Percentiles rank a stretch among this genome's conserved stretches.
Evolutionary conservation across 257 asterid genomes (phyloP).

Genomic region (Apocynum venetum): DNA sequence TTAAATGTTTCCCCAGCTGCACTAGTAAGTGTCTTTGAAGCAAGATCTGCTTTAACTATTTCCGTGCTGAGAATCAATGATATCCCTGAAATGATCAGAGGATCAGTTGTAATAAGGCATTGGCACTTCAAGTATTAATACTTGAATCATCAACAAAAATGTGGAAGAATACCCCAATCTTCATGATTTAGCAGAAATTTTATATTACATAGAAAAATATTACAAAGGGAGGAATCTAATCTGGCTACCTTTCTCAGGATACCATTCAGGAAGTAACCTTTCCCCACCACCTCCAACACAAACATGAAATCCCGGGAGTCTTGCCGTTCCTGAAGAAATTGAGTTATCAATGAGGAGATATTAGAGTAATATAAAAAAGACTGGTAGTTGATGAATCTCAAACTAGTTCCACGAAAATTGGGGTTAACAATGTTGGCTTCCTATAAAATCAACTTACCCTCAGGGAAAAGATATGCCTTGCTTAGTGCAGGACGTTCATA

Average conservation of each 20-base stretch:
- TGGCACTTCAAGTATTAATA: not conserved
- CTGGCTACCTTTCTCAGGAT: slow-evolving; percentile 70
- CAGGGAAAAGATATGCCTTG: slow-evolving; percentile 89
- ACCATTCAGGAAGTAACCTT: slow-evolving; percentile 94
- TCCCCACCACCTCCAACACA: slow-evolving; percentile 99
- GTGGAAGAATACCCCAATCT: no score
- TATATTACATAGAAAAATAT: not conserved
- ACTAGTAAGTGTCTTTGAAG: slow-evolving; percentile 66
- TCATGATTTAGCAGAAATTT: not conserved
- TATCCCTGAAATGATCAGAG: slow-evolving; percentile 51
- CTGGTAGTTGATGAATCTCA: not conserved
- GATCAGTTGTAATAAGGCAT: slow-evolving; percentile 20
- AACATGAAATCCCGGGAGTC: slow-evolving; percentile 91
- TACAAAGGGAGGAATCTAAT: not conserved
- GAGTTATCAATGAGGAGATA: slow-evolving; percentile 1
- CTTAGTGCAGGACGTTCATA: slow-evolving; percentile 99
- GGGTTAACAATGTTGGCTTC: not conserved
- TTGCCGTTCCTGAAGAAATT: slow-evolving; percentile 68
- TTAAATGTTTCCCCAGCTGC: slow-evolving; percentile 64
- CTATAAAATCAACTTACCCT: slow-evolving; percentile 55
- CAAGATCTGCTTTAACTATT: slow-evolving; percentile 79
- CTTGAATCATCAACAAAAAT: not conserved
- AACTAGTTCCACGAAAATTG: not conserved
- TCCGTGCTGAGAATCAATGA: slow-evolving; percentile 82
- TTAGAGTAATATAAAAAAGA: not conserved